Evolutionary conservation across 2,329 filamentous ascomycete species (phyloP).

Genomic region (Aspergillus fischeri): DNA sequence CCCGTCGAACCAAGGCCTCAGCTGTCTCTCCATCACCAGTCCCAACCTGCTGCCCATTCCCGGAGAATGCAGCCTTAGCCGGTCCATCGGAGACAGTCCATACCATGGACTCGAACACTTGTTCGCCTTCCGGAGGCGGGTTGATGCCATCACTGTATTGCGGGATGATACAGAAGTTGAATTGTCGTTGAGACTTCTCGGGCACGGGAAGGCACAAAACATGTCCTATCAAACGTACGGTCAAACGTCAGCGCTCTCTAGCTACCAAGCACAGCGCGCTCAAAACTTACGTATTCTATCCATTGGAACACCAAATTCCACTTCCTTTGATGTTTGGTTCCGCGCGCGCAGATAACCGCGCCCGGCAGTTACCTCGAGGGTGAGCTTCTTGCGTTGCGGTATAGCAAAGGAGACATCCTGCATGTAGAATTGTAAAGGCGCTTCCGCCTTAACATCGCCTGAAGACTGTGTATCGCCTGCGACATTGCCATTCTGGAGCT

Average conservation of each 20-base stretch:
- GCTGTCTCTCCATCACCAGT: constrained; percentile 45
- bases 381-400: constrained; percentile 61
- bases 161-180: constrained; percentile 60
- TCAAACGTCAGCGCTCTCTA: constrained; percentile 9
- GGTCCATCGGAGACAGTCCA: constrained; percentile 57
- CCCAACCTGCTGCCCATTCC: constrained; percentile 42
- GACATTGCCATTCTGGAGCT: constrained; percentile 40
- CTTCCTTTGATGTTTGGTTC: constrained; percentile 47
- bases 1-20: constrained; percentile 39
- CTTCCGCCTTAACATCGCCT: constrained; percentile 31
- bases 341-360: constrained; percentile 44
- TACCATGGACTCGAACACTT: constrained; percentile 52
- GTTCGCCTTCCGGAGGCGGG: constrained; percentile 37
- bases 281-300: constrained; percentile 44
- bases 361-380: constrained; percentile 51
- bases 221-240: constrained; percentile 40
- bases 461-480: constrained; percentile 24
- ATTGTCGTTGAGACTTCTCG: constrained; percentile 60
- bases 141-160: constrained; percentile 48
- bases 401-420: constrained; percentile 59
- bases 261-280: neutral
- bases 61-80: constrained; percentile 42
- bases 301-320: constrained; percentile 53
- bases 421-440: constrained; percentile 42
- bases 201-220: constrained; percentile 60